Percentiles rank a stretch among this genome's conserved stretches.
Conservation (phyloP, 768 basidiomycete genomes). For the Mycena haematopus region DNA sequence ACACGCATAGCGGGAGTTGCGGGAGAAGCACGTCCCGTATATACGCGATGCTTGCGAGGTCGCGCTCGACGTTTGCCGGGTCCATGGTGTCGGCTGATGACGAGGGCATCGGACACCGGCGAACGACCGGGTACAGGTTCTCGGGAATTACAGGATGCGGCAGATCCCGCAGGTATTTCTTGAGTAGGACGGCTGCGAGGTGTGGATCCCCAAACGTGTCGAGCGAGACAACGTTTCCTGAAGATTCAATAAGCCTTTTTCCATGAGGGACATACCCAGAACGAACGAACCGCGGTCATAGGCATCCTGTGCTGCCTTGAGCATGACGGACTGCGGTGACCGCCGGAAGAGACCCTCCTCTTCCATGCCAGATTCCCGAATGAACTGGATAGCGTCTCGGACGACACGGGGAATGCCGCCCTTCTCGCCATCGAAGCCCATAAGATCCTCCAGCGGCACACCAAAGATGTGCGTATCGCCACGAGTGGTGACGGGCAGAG, state of each 20-base stretch:
- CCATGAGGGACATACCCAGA: not conserved
- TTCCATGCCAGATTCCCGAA: constrained; percentile 71
- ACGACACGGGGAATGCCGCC: constrained; percentile 83
- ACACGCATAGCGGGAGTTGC: constrained; percentile 70
- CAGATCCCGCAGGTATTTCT: constrained; percentile 84
- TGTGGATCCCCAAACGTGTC: constrained; percentile 79
- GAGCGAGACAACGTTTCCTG: constrained; percentile 81
- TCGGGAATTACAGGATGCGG: constrained; percentile 83
- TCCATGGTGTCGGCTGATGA: constrained; percentile 42
- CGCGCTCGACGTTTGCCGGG: constrained; percentile 41
- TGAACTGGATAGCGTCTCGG: constrained; percentile 73
- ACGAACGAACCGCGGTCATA: constrained; percentile 72
- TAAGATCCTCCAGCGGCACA: constrained; percentile 80
- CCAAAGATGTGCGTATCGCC: constrained; percentile 68
- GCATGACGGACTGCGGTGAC: constrained; percentile 73
- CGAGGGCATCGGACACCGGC: constrained; percentile 64
- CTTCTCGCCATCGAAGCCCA: constrained; percentile 86
- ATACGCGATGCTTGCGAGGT: constrained; percentile 66
- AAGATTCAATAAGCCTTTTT: constrained; percentile 17
- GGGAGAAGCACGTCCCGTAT: constrained; percentile 74
- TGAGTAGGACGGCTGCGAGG: constrained; percentile 83
- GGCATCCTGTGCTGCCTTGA: constrained; percentile 80
- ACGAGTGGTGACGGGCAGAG: constrained; percentile 63
- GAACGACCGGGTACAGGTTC: constrained; percentile 65
- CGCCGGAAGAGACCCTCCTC: constrained; percentile 85